phyloP scores from a whole-genome alignment of 1,284 basidiomycete species.

The Cutaneotrichosporon curvatum region DNA sequence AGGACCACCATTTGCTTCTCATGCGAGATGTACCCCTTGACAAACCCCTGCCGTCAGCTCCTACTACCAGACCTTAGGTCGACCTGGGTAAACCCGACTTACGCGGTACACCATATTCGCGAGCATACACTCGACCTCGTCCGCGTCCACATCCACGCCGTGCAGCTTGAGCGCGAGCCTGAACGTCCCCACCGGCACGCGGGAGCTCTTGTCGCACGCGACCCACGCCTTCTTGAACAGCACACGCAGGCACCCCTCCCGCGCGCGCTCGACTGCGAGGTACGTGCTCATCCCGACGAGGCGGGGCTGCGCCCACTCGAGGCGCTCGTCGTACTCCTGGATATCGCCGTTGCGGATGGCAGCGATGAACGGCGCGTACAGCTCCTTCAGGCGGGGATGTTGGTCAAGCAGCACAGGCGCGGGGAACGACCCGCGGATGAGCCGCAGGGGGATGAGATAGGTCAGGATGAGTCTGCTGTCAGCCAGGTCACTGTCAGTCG shows the following conservation, averaged over 20 bases:
- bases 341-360: constrained; percentile 75
- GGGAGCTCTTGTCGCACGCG: constrained; percentile 59
- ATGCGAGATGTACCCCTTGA: constrained; percentile 93
- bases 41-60: constrained; percentile 56
- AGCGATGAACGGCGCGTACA: constrained; percentile 72
- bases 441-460: constrained; percentile 80
- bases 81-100: too few relatives aligned
- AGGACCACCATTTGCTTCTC: constrained; percentile 88
- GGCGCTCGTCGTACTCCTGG: constrained; percentile 66
- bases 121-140: constrained; percentile 88
- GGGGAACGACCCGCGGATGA: constrained; percentile 78
- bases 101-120: constrained; percentile 86
- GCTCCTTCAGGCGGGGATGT: constrained; percentile 63
- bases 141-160: constrained; percentile 52
- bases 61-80: not conserved
- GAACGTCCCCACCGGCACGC: constrained; percentile 72
- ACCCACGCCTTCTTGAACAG: constrained; percentile 87
- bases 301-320: constrained; percentile 59
- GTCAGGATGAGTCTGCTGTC: constrained; percentile 69
- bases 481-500: not conserved
- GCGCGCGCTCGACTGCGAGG: constrained; percentile 76
- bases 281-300: constrained; percentile 77
- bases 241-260: constrained; percentile 77
- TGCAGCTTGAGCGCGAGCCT: constrained; percentile 62
- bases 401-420: constrained; percentile 58